Conservation (phyloP, 345 rosid genomes). For the Erysimum cheiranthoides region DNA sequence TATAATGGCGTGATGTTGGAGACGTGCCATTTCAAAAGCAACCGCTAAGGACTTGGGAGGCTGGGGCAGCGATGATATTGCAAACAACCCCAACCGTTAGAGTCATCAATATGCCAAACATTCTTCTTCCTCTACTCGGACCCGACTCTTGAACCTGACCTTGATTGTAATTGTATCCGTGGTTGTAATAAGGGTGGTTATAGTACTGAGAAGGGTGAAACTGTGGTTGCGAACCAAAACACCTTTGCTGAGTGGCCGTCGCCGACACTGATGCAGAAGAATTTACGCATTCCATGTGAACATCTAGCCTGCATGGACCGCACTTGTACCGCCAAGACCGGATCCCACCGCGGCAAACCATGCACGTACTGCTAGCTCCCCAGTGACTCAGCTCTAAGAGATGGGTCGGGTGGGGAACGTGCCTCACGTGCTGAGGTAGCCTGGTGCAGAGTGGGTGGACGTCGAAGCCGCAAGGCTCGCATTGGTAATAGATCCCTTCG, state of each 20-base stretch:
- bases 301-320: constrained; percentile 40
- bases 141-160: constrained; percentile 13
- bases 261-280: background rate
- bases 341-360: constrained; percentile 38
- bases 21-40: constrained; percentile 26
- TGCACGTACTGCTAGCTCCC: constrained; percentile 36
- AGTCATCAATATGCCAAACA: constrained; percentile 28
- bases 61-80: constrained; percentile 21
- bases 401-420: constrained; percentile 39
- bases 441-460: constrained; percentile 49
- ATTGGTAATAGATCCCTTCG: constrained; percentile 49
- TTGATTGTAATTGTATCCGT: constrained; percentile 30
- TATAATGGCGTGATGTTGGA: background rate
- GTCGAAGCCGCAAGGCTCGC: constrained; percentile 46
- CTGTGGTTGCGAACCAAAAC: constrained; percentile 7
- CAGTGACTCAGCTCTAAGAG: constrained; percentile 40
- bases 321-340: constrained; percentile 50
- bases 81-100: constrained; percentile 23
- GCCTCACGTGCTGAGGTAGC: constrained; percentile 36
- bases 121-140: constrained; percentile 26
- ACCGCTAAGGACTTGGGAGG: background rate
- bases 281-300: constrained; percentile 49
- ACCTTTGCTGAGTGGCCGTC: constrained; percentile 3
- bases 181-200: constrained; percentile 32
- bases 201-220: background rate